Evolutionary conservation across 2,329 filamentous ascomycete genomes (phyloP), one percentile per base, ranked within the genome.

Genomic region (Trichoderma sp.): DNA sequence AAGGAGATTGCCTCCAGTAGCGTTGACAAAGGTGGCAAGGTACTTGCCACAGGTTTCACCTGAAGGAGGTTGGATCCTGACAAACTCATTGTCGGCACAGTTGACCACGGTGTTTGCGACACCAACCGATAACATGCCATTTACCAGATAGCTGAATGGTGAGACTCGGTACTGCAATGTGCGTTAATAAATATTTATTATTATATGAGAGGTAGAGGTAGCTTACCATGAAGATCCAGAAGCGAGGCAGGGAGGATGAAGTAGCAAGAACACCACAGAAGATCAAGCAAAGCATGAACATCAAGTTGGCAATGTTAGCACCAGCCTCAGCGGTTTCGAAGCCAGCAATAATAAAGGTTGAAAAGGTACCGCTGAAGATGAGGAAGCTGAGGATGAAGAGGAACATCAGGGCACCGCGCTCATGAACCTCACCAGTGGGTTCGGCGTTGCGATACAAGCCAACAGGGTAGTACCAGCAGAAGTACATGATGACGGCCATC

Each of bases 401-500:
- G 83, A 94, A 94, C 86, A 95, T 91, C 26, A 96, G 86, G 0
- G 83, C 90, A 11, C 92, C 91, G 34, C 93, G 91, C 74, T 93
- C 88, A 5, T 85, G 77, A 1, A 90, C 86, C 71, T 88, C 82
- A 70, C 85, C 85, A 4, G 88, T 87, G 1, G 83, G 83, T 18
- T 83, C 80, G 2, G 91, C 91, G 75, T 95, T 94, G 69, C 81
- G 80, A 78, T 93, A 89, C 11, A 96, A 85, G 2, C 92, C 92
- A 66, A 96, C 87, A 1, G 93, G 92, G 77, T 94, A 97, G 83
- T 97, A 97, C 87, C 91, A 95, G 77, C 85, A 89, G 75, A 93
- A 85, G 83, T 84, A 97, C 82, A 94, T 90, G 72, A 96, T 81
- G n/a, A 90, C 84, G 4, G 89, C 87, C 85, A 92, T 90, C 54